These are phyloP conservation scores for Pleurotus sapidus DNA, from an alignment of 768 basidiomycete genomes.

Conservation along the genomic window DNA sequence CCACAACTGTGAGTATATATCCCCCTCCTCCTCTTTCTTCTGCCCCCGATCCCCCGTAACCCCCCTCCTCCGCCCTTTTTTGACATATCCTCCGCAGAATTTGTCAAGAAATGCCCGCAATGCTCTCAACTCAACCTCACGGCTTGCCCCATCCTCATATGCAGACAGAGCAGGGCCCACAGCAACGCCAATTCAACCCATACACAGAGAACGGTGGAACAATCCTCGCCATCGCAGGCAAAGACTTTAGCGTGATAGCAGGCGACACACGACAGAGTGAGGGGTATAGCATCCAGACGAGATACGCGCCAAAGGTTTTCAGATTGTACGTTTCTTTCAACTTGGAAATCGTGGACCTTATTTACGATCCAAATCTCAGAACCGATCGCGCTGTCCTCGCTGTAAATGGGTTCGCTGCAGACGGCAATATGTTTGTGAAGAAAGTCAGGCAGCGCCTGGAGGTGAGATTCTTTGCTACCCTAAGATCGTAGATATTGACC, in stretches of 20 bases:
- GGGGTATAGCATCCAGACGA: constrained; percentile 97
- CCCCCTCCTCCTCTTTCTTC: constrained; percentile 15
- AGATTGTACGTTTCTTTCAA: constrained; percentile 59
- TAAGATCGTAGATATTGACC: background rate
- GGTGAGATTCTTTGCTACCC: constrained; percentile 42
- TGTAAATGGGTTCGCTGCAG: constrained; percentile 96
- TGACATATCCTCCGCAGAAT: constrained; percentile 9
- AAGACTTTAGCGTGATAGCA: constrained; percentile 91
- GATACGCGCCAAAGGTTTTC: constrained; percentile 96
- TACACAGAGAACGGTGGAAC: constrained; percentile 95
- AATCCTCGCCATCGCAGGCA: constrained; percentile 93
- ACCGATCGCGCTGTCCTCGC: constrained; percentile 92
- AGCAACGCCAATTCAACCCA: constrained; percentile 75
- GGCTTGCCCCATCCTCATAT: background rate
- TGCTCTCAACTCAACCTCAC: constrained; percentile 28
- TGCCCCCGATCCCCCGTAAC: constrained; percentile 23
- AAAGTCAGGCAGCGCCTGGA: constrained; percentile 93
- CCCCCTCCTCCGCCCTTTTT: constrained; percentile 20
- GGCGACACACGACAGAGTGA: constrained; percentile 96
- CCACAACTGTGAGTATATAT: constrained; percentile 17
- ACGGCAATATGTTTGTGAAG: constrained; percentile 98
- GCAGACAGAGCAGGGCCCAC: constrained; percentile 21
- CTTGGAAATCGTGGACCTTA: constrained; percentile 1
- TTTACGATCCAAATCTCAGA: constrained; percentile 36
- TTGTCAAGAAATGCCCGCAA: constrained; percentile 29